Percentiles rank a stretch among this genome's conserved stretches.
Conservation (phyloP, 148 eudicot species). For the Tetragonia tetragonoides region DNA sequence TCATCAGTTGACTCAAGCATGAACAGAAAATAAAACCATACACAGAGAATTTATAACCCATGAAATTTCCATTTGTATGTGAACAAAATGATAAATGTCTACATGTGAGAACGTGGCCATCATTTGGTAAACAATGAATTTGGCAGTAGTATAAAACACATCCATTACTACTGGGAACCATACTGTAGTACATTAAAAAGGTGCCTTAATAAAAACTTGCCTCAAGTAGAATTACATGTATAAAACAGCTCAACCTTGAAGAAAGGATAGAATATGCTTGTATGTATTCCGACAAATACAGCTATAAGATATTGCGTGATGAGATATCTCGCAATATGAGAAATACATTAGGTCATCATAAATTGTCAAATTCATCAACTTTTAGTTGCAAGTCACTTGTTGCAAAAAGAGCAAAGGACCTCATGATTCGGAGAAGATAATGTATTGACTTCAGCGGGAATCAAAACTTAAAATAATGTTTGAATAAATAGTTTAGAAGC, state of each 20-base stretch:
- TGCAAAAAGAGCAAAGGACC: constrained; percentile 6
- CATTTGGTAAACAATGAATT: neutral
- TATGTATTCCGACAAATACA: neutral
- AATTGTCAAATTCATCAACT: constrained; percentile 20
- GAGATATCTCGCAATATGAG: neutral
- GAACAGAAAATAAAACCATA: neutral
- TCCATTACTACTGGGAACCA: too few species aligned
- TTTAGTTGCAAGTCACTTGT: constrained; percentile 23
- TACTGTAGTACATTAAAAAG: too few species aligned
- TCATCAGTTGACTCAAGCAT: neutral
- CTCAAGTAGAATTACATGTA: too few species aligned
- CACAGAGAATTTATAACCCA: neutral
- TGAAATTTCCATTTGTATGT: neutral
- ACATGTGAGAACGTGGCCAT: constrained; percentile 8
- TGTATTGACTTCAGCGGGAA: constrained; percentile 24
- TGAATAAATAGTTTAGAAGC: constrained; percentile 12
- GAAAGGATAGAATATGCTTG: neutral
- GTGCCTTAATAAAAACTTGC: too few species aligned
- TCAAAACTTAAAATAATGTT: constrained; percentile 23
- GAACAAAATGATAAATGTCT: neutral
- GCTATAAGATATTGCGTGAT: neutral
- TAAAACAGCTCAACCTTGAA: neutral
- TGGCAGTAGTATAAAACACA: too few species aligned
- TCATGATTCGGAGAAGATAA: constrained; percentile 29
- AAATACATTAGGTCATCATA: constrained; percentile 10